Evolutionary conservation across 192 early-diverging fungal species (phyloP).

Genomic region (Umbelopsis vinacea): DNA sequence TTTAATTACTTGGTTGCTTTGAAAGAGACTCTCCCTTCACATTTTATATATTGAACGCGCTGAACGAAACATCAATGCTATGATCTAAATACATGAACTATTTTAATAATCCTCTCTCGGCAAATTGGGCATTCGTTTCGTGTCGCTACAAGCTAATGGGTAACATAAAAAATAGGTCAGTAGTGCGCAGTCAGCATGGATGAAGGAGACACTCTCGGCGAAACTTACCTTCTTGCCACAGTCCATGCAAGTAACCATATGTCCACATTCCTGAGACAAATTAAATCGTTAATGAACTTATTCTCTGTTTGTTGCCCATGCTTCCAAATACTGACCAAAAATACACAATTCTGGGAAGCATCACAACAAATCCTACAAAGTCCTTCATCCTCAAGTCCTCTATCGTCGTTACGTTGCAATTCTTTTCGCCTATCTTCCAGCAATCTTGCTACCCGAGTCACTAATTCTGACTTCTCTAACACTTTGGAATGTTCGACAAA

Average conservation of each 20-base stretch:
- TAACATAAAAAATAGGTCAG: not conserved
- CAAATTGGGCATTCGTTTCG: constrained; percentile 84
- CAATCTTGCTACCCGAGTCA: constrained; percentile 65
- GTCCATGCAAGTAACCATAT: constrained; percentile 83
- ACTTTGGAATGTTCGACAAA: constrained; percentile 69
- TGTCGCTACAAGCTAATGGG: constrained; percentile 41
- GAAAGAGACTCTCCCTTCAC: too few species aligned
- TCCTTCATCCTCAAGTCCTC: constrained; percentile 57
- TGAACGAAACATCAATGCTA: constrained; percentile 31
- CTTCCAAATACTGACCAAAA: constrained; percentile 45
- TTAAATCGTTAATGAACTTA: not conserved
- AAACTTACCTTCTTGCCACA: constrained; percentile 61
- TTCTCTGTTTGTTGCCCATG: not conserved
- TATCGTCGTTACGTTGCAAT: constrained; percentile 33
- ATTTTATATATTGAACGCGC: too few species aligned
- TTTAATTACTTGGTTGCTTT: too few species aligned
- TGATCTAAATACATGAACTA: constrained; percentile 73
- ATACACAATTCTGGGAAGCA: constrained; percentile 78
- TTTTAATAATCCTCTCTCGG: constrained; percentile 65
- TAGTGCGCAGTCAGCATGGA: not conserved
- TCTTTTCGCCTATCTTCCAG: constrained; percentile 63
- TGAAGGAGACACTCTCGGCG: not conserved
- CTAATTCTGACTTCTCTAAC: constrained; percentile 78
- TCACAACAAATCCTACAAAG: constrained; percentile 87
- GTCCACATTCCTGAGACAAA: constrained; percentile 66